phyloP scores from a whole-genome alignment of 805 yeast genomes.

The Starmera pachycereana region DNA sequence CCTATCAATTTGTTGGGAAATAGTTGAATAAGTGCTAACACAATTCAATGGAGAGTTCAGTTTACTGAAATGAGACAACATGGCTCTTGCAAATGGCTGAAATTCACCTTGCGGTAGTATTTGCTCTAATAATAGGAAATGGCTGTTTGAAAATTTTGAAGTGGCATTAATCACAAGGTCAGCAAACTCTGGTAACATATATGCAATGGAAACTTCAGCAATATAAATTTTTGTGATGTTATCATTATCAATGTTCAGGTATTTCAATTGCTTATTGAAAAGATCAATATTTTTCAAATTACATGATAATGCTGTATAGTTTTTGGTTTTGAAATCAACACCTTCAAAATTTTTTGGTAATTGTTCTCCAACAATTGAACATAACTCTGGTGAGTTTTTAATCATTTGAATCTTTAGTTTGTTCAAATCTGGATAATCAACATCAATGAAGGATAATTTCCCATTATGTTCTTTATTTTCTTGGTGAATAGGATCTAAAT shows the following conservation, averaged over 20 bases:
- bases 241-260: slow-evolving; percentile 12
- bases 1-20: slow-evolving; percentile 37
- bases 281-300: slow-evolving; percentile 41
- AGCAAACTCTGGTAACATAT: slow-evolving; percentile 61
- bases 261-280: slow-evolving; percentile 21
- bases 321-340: slow-evolving; percentile 26
- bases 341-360: slow-evolving; percentile 9
- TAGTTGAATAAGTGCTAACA: slow-evolving; percentile 44
- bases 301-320: slow-evolving; percentile 55
- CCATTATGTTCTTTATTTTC: slow-evolving; percentile 20
- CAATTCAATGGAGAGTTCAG: slow-evolving; percentile 62
- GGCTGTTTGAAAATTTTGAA: slow-evolving; percentile 33
- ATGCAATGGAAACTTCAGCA: slow-evolving; percentile 78
- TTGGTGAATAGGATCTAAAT: slow-evolving; percentile 24
- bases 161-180: slow-evolving; percentile 47
- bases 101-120: slow-evolving; percentile 49
- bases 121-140: slow-evolving; percentile 63
- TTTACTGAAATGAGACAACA: slow-evolving; percentile 61
- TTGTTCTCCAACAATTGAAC: slow-evolving; percentile 30
- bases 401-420: slow-evolving; percentile 45
- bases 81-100: slow-evolving; percentile 64
- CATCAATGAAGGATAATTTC: slow-evolving; percentile 47
- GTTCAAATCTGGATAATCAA: slow-evolving; percentile 68
- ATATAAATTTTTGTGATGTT: slow-evolving; percentile 46
- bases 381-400: slow-evolving; percentile 33